phyloP scores from a whole-genome alignment of 1,284 basidiomycete genomes.

The Ustilago xerochloae region DNA sequence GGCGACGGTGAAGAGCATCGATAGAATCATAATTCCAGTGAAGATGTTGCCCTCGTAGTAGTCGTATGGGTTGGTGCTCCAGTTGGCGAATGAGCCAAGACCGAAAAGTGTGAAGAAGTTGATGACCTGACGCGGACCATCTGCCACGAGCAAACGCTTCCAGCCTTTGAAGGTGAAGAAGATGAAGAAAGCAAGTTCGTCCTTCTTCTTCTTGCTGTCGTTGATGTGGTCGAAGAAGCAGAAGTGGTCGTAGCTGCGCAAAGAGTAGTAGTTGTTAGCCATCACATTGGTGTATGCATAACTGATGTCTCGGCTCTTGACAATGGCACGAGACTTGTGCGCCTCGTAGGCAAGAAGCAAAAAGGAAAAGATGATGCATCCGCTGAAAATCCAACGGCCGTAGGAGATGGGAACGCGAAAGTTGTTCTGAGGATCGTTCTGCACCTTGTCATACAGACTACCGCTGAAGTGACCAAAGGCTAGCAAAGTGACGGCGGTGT shows the following conservation, averaged over 20 bases:
- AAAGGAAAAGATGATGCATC: conserved; percentile 97
- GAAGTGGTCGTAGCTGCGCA: conserved; percentile 94
- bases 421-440: conserved; percentile 74
- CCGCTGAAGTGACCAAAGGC: conserved; percentile 90
- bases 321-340: conserved; percentile 90
- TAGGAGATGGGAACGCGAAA: conserved; percentile 87
- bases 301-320: conserved; percentile 92
- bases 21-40: conserved; percentile 83
- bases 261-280: conserved; percentile 78
- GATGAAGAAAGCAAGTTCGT: conserved; percentile 98
- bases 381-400: conserved; percentile 95
- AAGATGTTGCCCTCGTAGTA: conserved; percentile 74
- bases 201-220: conserved; percentile 92
- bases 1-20: conserved; percentile 88
- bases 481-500: conserved; percentile 95
- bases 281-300: conserved; percentile 78
- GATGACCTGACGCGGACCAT: conserved; percentile 97
- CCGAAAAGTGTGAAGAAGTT: conserved; percentile 93
- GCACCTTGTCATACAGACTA: conserved; percentile 78
- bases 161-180: conserved; percentile 99
- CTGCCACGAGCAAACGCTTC: conserved; percentile 92
- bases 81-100: conserved; percentile 82
- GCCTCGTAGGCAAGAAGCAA: conserved; percentile 90
- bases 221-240: conserved; percentile 98
- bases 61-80: conserved; percentile 76